Evolutionary conservation across 345 rosid species (phyloP).

Genomic region (Laguncularia racemosa): DNA sequence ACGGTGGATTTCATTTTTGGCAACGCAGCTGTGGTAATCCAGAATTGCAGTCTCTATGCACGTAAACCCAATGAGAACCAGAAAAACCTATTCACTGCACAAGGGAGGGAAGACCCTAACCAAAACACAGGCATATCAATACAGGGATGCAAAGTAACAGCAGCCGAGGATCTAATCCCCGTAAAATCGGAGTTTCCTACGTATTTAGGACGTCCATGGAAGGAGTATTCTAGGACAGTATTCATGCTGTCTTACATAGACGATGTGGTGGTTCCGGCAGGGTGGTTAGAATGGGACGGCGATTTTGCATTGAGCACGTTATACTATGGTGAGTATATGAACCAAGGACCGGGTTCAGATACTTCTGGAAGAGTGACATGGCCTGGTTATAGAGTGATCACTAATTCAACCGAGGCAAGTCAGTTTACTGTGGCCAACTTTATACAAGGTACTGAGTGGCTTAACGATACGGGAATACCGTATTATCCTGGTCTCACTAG

Average conservation of each 20-base stretch:
- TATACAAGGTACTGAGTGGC: slow-evolving; percentile 58
- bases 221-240: slow-evolving; percentile 62
- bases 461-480: slow-evolving; percentile 48
- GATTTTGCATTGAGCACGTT: slow-evolving; percentile 43
- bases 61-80: slow-evolving; percentile 55
- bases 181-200: slow-evolving; percentile 35
- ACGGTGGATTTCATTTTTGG: slow-evolving; percentile 73
- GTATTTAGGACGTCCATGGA: slow-evolving; percentile 83
- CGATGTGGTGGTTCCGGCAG: slow-evolving; percentile 54
- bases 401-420: slow-evolving; percentile 35
- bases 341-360: slow-evolving; percentile 59
- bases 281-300: slow-evolving; percentile 70
- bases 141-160: slow-evolving; percentile 49
- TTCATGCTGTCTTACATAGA: slow-evolving; percentile 42
- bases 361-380: slow-evolving; percentile 57
- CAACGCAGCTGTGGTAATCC: slow-evolving; percentile 66
- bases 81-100: slow-evolving; percentile 60
- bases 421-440: slow-evolving; percentile 55
- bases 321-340: slow-evolving; percentile 71
- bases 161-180: slow-evolving; percentile 56
- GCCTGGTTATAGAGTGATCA: slow-evolving; percentile 58
- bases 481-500: slow-evolving; percentile 19
- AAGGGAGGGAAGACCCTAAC: slow-evolving; percentile 48
- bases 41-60: slow-evolving; percentile 60
- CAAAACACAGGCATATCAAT: slow-evolving; percentile 64